Evolutionary conservation across 495 filamentous ascomycete species (phyloP).

Genomic region (Hyaloscypha finlandica): DNA sequence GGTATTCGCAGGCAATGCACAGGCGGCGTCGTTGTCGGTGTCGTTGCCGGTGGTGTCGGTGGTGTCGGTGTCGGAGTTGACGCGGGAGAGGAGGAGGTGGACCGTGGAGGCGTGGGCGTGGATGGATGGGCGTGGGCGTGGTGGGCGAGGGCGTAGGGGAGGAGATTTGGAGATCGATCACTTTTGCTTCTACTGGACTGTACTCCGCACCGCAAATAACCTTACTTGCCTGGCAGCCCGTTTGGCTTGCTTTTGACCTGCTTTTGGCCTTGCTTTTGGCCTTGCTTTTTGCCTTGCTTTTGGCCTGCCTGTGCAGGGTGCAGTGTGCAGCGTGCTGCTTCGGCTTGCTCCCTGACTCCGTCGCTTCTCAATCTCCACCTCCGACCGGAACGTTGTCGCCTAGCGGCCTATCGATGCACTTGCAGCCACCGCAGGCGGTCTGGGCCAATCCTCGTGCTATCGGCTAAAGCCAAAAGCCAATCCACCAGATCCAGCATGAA

Average conservation of each 20-base stretch:
- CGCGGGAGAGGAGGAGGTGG: background rate
- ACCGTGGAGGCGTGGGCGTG: background rate
- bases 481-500: background rate
- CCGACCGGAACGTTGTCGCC: background rate
- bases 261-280: too few relatives aligned
- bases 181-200: background rate
- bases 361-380: background rate
- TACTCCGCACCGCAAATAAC: too few relatives aligned
- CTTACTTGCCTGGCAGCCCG: too few relatives aligned
- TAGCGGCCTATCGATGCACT: background rate
- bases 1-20: background rate
- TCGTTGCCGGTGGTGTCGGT: too few relatives aligned
- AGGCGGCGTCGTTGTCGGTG: background rate
- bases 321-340: background rate
- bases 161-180: background rate
- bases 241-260: too few relatives aligned
- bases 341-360: background rate
- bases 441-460: background rate
- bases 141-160: background rate
- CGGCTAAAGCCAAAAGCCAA: background rate
- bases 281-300: background rate
- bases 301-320: background rate
- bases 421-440: background rate
- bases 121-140: too few relatives aligned
- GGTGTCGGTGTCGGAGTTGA: background rate